A percentile compares a stretch with the other conserved stretches of the same genome.
phyloP scores from a whole-genome alignment of 1,139 yeast species.

The Zygosaccharomyces pseudobailii region DNA sequence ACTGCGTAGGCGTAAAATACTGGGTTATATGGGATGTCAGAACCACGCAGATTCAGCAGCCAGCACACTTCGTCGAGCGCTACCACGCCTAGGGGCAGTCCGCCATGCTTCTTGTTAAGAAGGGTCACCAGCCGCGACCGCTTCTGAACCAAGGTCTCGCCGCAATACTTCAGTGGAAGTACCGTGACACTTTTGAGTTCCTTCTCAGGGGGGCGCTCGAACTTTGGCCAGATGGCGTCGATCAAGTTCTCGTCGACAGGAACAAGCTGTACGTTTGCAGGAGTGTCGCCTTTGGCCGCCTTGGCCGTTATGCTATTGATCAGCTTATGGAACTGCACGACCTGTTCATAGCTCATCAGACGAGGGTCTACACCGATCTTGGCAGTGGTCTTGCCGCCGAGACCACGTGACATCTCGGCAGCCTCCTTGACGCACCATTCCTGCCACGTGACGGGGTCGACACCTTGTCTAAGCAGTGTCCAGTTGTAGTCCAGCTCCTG shows the following conservation, averaged over 20 bases:
- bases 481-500: constrained; percentile 87
- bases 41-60: constrained; percentile 84
- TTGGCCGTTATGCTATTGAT: constrained; percentile 23
- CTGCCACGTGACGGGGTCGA: constrained; percentile 78
- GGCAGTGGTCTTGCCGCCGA: constrained; percentile 34
- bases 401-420: constrained; percentile 46
- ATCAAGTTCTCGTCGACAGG: constrained; percentile 68
- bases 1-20: constrained; percentile 81
- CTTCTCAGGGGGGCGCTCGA: constrained; percentile 46
- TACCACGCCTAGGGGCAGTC: constrained; percentile 47
- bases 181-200: constrained; percentile 42
- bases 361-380: constrained; percentile 57
- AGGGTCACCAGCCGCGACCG: constrained; percentile 27
- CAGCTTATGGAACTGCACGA: constrained; percentile 35
- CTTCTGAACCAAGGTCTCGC: constrained; percentile 45
- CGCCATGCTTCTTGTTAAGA: constrained; percentile 38
- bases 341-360: constrained; percentile 52
- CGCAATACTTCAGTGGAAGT: constrained; percentile 45
- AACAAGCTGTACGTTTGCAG: constrained; percentile 51
- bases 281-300: background rate
- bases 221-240: constrained; percentile 66
- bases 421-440: constrained; percentile 75
- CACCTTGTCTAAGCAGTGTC: constrained; percentile 78
- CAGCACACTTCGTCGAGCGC: constrained; percentile 92
- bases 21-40: constrained; percentile 83